Evolutionary conservation across 2,329 filamentous ascomycete genomes (phyloP).

Genomic region (Arthrobotrys iridis): DNA sequence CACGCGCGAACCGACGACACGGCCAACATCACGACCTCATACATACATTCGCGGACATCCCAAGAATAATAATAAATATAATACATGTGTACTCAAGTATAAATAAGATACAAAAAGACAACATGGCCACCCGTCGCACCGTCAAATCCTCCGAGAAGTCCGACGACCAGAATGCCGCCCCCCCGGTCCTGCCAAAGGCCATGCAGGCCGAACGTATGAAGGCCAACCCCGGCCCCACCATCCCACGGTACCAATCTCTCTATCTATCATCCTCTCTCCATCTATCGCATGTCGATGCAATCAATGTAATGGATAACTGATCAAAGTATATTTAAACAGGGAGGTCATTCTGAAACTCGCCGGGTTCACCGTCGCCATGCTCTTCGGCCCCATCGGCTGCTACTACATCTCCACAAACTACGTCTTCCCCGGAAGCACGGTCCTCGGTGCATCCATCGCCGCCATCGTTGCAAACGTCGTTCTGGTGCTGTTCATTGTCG

Average conservation of each 20-base stretch:
- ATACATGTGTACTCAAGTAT: too few relatives aligned
- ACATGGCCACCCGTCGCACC: slow-evolving; percentile 77
- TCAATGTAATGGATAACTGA: too few relatives aligned
- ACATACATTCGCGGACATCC: too few relatives aligned
- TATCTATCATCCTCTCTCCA: neutral
- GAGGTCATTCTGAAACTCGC: slow-evolving; percentile 90
- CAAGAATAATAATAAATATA: too few relatives aligned
- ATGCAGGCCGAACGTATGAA: slow-evolving; percentile 64
- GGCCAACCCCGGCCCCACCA: slow-evolving; percentile 68
- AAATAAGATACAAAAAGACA: neutral
- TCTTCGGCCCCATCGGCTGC: slow-evolving; percentile 82
- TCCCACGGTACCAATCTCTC: slow-evolving; percentile 80
- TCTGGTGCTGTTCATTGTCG: slow-evolving; percentile 86
- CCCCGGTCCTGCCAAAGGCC: slow-evolving; percentile 60
- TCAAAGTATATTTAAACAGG: too few relatives aligned
- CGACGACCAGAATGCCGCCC: slow-evolving; percentile 68
- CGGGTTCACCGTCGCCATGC: slow-evolving; percentile 90
- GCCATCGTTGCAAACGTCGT: slow-evolving; percentile 92
- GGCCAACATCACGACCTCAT: too few relatives aligned
- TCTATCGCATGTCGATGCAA: neutral
- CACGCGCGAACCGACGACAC: too few relatives aligned
- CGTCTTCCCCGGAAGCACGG: slow-evolving; percentile 76
- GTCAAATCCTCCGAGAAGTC: slow-evolving; percentile 70
- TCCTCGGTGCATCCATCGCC: slow-evolving; percentile 67
- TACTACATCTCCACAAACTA: slow-evolving; percentile 84